phyloP scores from a whole-genome alignment of 768 basidiomycete genomes.

The Auriculariales sp. region DNA sequence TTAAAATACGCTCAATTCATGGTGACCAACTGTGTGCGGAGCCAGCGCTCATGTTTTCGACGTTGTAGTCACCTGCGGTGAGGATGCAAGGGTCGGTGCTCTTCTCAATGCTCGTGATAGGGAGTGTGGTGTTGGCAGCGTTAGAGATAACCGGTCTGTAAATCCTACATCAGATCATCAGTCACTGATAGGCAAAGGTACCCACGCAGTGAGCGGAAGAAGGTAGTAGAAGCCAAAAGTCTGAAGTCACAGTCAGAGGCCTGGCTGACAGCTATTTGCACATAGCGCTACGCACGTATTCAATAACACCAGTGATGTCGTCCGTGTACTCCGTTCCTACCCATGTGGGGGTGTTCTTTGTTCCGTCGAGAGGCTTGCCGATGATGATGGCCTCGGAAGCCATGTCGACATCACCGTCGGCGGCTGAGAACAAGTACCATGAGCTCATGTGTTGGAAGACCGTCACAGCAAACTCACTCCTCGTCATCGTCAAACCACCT shows the following conservation, averaged over 20 bases:
- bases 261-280: background rate
- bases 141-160: constrained; percentile 32
- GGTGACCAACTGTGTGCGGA: background rate
- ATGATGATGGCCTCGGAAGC: constrained; percentile 45
- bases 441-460: background rate
- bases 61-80: constrained; percentile 50
- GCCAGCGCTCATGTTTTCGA: constrained; percentile 13
- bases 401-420: constrained; percentile 35
- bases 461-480: constrained; percentile 18
- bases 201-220: constrained; percentile 40
- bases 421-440: constrained; percentile 18
- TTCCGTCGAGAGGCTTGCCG: constrained; percentile 37
- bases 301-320: constrained; percentile 41
- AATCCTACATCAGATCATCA: too few species aligned
- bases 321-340: constrained; percentile 31
- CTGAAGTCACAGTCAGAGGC: background rate
- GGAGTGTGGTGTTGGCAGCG: constrained; percentile 18
- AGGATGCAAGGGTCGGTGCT: constrained; percentile 26
- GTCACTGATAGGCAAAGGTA: too few species aligned
- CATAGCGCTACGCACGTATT: constrained; percentile 30
- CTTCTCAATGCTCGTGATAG: constrained; percentile 24
- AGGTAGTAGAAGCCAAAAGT: constrained; percentile 40
- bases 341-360: constrained; percentile 31
- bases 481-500: constrained; percentile 38
- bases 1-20: background rate